phyloP scores from a whole-genome alignment of 495 filamentous ascomycete genomes.

The Paragyromitra xinjiangensis region DNA sequence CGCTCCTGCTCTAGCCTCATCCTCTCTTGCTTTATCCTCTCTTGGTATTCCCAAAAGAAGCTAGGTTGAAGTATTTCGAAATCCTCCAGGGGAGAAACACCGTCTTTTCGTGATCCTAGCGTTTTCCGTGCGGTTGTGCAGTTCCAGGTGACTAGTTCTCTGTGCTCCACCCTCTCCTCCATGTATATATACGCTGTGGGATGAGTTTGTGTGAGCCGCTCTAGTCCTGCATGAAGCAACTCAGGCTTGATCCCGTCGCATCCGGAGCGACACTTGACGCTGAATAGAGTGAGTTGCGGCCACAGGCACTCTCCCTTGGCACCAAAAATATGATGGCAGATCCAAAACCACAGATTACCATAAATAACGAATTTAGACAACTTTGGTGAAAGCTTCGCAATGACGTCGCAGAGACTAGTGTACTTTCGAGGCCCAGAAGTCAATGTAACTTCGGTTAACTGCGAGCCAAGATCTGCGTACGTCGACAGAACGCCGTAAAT shows the following conservation, averaged over 20 bases:
- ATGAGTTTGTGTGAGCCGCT: constrained; percentile 3
- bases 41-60: background rate
- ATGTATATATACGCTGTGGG: background rate
- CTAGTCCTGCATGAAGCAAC: background rate
- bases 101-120: background rate
- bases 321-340: background rate
- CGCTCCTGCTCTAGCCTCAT: no score
- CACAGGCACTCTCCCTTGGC: background rate
- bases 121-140: background rate
- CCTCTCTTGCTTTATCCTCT: no score
- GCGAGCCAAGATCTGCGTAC: background rate
- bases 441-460: background rate
- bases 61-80: background rate
- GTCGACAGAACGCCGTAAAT: background rate
- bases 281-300: background rate
- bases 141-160: background rate
- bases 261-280: background rate
- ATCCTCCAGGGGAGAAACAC: background rate
- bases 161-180: background rate
- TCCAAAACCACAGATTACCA: background rate
- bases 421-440: background rate
- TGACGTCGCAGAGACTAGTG: background rate
- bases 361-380: background rate
- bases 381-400: background rate
- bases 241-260: background rate